phyloP scores from a whole-genome alignment of 208 protist species.

The Trypanosoma avium region DNA sequence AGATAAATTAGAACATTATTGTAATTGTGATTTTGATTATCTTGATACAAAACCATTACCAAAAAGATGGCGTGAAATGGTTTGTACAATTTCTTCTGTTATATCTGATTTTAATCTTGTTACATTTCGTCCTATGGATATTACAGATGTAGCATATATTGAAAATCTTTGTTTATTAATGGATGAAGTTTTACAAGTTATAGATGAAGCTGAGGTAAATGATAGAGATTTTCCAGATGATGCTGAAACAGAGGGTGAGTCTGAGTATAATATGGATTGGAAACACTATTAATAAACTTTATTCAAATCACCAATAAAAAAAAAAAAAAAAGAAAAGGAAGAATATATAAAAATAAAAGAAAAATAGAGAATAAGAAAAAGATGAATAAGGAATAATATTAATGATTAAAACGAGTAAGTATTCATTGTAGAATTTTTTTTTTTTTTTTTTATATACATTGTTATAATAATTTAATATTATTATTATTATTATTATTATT shows the following conservation, averaged over 20 bases:
- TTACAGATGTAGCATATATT: slow-evolving; percentile 66
- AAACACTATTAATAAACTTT: slow-evolving; percentile 15
- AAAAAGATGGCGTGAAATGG: slow-evolving; percentile 64
- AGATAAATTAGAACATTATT: slow-evolving; percentile 79
- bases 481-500: neutral
- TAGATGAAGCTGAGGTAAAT: slow-evolving; percentile 84
- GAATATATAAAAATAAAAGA: neutral
- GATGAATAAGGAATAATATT: slow-evolving; percentile 1
- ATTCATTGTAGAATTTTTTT: neutral
- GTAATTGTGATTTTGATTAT: slow-evolving; percentile 87
- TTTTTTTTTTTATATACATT: neutral
- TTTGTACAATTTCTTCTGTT: slow-evolving; percentile 59
- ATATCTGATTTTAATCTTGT: slow-evolving; percentile 83
- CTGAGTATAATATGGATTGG: slow-evolving; percentile 22
- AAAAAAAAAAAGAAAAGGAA: neutral
- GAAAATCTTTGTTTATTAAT: slow-evolving; percentile 66
- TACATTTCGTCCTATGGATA: slow-evolving; percentile 83
- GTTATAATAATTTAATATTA: neutral
- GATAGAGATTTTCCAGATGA: slow-evolving; percentile 52
- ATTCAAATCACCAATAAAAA: slow-evolving; percentile 17
- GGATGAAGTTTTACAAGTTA: slow-evolving; percentile 85
- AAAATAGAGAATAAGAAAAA: neutral
- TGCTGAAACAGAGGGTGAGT: neutral
- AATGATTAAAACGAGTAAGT: neutral
- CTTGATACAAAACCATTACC: slow-evolving; percentile 73